phyloP scores from a whole-genome alignment of 768 basidiomycete genomes.

The Lactarius trivialis region DNA sequence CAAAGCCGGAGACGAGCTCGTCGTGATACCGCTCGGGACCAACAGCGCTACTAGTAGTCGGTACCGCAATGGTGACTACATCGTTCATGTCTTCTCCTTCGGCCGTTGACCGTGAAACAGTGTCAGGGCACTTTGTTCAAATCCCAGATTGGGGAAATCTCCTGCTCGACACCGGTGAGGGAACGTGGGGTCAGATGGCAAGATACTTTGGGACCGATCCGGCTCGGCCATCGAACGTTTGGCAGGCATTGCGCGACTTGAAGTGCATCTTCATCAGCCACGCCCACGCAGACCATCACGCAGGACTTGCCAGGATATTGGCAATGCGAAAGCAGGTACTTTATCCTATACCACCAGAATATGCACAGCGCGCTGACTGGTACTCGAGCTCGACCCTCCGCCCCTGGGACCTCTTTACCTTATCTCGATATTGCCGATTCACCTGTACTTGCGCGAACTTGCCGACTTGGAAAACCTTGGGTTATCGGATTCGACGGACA shows the following conservation, averaged over 20 bases:
- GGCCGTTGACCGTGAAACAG: slow-evolving; percentile 31
- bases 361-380: neutral
- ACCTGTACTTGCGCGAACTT: slow-evolving; percentile 67
- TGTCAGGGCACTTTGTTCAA: slow-evolving; percentile 68
- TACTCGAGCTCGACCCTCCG: slow-evolving; percentile 53
- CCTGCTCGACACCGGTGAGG: slow-evolving; percentile 88
- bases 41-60: slow-evolving; percentile 81
- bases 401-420: slow-evolving; percentile 63
- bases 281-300: slow-evolving; percentile 89
- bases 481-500: slow-evolving; percentile 39
- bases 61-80: slow-evolving; percentile 72
- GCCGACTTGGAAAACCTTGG: slow-evolving; percentile 68
- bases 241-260: slow-evolving; percentile 58
- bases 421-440: slow-evolving; percentile 49
- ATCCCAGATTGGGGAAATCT: slow-evolving; percentile 69
- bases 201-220: slow-evolving; percentile 62
- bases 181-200: slow-evolving; percentile 83
- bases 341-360: slow-evolving; percentile 9
- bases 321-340: slow-evolving; percentile 60
- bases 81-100: neutral
- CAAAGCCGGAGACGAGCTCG: slow-evolving; percentile 53
- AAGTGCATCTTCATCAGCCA: slow-evolving; percentile 85
- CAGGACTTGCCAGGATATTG: slow-evolving; percentile 71
- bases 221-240: slow-evolving; percentile 35
- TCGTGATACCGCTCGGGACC: slow-evolving; percentile 77